A percentile compares a stretch with the other conserved stretches of the same genome.
These are phyloP conservation scores for Neoboletus subvelutipes DNA, from an alignment of 768 basidiomycete genomes.

Conservation along the genomic window DNA sequence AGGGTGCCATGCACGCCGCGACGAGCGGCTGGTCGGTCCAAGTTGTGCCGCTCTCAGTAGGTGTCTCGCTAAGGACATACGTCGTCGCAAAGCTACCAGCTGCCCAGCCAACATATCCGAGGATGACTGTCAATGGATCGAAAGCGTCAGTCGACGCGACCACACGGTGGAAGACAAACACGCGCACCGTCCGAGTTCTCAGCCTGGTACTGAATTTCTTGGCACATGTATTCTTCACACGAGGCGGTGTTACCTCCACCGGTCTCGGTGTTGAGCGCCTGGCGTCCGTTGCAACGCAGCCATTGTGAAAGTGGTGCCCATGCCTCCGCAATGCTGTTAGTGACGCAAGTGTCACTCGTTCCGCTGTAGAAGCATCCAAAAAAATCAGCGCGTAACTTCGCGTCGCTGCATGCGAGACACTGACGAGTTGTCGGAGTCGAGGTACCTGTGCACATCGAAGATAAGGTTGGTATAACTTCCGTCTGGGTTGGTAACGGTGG, in stretches of 20 bases:
- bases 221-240: slow-evolving; percentile 37
- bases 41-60: not conserved
- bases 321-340: slow-evolving; percentile 18
- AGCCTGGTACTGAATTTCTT: slow-evolving; percentile 10
- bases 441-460: slow-evolving; percentile 15
- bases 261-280: slow-evolving; percentile 58
- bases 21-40: slow-evolving; percentile 5
- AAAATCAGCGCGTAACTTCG: not conserved
- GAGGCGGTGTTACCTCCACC: slow-evolving; percentile 53
- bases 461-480: slow-evolving; percentile 7
- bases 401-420: not conserved
- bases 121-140: slow-evolving; percentile 1
- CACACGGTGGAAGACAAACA: not conserved
- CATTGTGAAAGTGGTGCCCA: slow-evolving; percentile 38
- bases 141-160: not conserved
- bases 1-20: not conserved
- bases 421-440: slow-evolving; percentile 14
- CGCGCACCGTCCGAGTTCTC: slow-evolving; percentile 14
- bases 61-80: slow-evolving; percentile 13
- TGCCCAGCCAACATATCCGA: slow-evolving; percentile 13
- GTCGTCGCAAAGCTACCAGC: slow-evolving; percentile 10
- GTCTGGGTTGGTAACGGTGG: slow-evolving; percentile 6
- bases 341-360: slow-evolving; percentile 1
- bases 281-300: slow-evolving; percentile 28
- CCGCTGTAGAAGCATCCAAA: not conserved